These are phyloP conservation scores for Hyphodiscus sp. DNA, from an alignment of 2,329 filamentous ascomycete species.

Conservation along the genomic window DNA sequence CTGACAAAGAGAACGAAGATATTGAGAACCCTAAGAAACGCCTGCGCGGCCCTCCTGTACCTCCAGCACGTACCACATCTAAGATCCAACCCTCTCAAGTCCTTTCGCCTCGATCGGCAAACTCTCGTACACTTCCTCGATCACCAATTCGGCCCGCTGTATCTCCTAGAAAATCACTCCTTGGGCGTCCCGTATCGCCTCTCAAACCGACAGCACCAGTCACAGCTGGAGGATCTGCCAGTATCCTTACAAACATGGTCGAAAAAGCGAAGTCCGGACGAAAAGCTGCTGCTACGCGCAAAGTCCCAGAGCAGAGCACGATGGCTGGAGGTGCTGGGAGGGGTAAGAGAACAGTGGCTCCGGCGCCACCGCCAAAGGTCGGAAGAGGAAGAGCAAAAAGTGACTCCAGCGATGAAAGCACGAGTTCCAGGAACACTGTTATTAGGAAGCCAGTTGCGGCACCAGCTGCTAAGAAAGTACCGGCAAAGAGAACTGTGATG, in stretches of 20 bases:
- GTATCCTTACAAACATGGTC: conserved; percentile 49
- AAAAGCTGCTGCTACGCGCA: conserved; percentile 38
- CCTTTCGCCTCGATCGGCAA: conserved; percentile 76
- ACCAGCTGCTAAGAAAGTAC: conserved; percentile 32
- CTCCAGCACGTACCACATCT: conserved; percentile 32
- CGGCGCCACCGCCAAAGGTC: conserved; percentile 34
- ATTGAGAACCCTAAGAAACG: conserved; percentile 66
- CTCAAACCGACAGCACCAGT: conserved; percentile 42
- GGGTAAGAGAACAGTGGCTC: conserved; percentile 27
- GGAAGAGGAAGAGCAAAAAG: conserved; percentile 51
- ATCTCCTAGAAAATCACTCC: conserved; percentile 51
- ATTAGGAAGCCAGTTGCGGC: conserved; percentile 46
- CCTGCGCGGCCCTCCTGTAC: conserved; percentile 30
- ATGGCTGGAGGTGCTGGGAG: conserved; percentile 15
- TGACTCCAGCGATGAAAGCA: conserved; percentile 46
- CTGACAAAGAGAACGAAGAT: conserved; percentile 72
- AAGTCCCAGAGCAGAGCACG: conserved; percentile 16
- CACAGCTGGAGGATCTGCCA: conserved; percentile 32
- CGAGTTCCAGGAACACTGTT: conserved; percentile 43
- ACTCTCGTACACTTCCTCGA: conserved; percentile 48
- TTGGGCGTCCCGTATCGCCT: conserved; percentile 55
- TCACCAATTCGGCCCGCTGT: conserved; percentile 24
- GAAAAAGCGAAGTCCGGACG: conserved; percentile 54
- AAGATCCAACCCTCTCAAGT: conserved; percentile 49
- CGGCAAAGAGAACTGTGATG: conserved; percentile 47